Conservation (phyloP, 2,329 filamentous ascomycete genomes). For the Ophiostoma quercus region DNA sequence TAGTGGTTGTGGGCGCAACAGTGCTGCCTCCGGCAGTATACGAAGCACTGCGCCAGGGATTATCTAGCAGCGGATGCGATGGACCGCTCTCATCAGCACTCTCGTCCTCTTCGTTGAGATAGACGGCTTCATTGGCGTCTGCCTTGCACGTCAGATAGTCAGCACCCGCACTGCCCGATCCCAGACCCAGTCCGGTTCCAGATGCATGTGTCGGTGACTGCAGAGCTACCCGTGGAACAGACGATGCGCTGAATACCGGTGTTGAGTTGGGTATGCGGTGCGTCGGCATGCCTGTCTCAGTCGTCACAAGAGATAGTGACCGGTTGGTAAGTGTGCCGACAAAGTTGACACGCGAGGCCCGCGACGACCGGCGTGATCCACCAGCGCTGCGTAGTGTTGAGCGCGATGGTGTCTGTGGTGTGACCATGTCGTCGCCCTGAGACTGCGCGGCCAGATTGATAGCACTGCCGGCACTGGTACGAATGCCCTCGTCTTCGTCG, state of each 20-base stretch:
- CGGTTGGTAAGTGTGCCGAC: conserved; percentile 37
- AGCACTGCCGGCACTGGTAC: conserved; percentile 50
- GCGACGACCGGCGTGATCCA: conserved; percentile 38
- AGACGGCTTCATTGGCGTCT: not conserved
- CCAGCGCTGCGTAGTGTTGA: conserved; percentile 1
- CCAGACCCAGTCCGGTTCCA: not conserved
- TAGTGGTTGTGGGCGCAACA: conserved; percentile 25
- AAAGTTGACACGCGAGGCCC: conserved; percentile 44
- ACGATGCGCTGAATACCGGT: conserved; percentile 20
- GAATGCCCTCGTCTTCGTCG: conserved; percentile 54
- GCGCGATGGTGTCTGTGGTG: conserved; percentile 2
- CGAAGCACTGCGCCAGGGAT: conserved; percentile 38
- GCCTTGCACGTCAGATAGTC: conserved; percentile 18
- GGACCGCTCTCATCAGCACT: conserved; percentile 22
- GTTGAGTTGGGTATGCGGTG: conserved; percentile 34
- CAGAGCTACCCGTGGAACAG: conserved; percentile 23
- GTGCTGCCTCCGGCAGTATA: conserved; percentile 12
- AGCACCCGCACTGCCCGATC: not conserved
- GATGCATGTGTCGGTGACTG: not conserved
- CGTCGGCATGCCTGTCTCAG: conserved; percentile 37
- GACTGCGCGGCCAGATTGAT: conserved; percentile 55
- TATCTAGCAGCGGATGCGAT: conserved; percentile 38
- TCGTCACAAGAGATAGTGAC: conserved; percentile 31
- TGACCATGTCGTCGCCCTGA: conserved; percentile 29
- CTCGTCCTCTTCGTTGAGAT: conserved; percentile 13